A percentile compares a stretch with the other conserved stretches of the same genome.
phyloP scores from a whole-genome alignment of 163 green algal species.

The Botryococcus braunii region DNA sequence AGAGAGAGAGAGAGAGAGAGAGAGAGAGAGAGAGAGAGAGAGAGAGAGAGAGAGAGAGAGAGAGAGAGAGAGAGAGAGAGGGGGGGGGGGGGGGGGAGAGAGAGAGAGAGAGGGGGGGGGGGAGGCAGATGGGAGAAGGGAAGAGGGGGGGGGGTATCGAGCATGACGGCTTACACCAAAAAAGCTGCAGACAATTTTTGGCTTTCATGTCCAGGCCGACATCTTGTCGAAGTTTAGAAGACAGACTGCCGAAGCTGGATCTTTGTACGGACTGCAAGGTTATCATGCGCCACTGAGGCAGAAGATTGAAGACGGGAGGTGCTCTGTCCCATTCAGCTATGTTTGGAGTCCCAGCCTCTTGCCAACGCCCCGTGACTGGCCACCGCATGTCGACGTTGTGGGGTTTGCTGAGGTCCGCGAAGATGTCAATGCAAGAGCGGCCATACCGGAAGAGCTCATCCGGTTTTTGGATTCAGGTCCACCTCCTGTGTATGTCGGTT shows the following conservation, averaged over 20 bases:
- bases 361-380: constrained; percentile 56
- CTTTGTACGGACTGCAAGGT: constrained; percentile 1
- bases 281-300: not conserved
- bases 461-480: constrained; percentile 39
- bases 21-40: too few species aligned
- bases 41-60: too few species aligned
- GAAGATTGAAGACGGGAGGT: too few species aligned
- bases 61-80: too few species aligned
- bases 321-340: constrained; percentile 38
- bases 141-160: too few species aligned
- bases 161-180: not conserved
- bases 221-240: constrained; percentile 3
- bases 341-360: constrained; percentile 47
- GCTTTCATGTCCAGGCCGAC: constrained; percentile 5
- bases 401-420: constrained; percentile 54
- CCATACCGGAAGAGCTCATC: constrained; percentile 30
- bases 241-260: not conserved
- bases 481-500: constrained; percentile 49
- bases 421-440: constrained; percentile 24
- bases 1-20: too few species aligned
- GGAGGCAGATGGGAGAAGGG: too few species aligned
- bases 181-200: too few species aligned
- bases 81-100: too few species aligned
- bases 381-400: constrained; percentile 45
- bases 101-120: too few species aligned